Base-by-base conservation (phyloP, 2,329 filamentous ascomycete genomes). In the Phaeosphaeriaceae sp. region DNA sequence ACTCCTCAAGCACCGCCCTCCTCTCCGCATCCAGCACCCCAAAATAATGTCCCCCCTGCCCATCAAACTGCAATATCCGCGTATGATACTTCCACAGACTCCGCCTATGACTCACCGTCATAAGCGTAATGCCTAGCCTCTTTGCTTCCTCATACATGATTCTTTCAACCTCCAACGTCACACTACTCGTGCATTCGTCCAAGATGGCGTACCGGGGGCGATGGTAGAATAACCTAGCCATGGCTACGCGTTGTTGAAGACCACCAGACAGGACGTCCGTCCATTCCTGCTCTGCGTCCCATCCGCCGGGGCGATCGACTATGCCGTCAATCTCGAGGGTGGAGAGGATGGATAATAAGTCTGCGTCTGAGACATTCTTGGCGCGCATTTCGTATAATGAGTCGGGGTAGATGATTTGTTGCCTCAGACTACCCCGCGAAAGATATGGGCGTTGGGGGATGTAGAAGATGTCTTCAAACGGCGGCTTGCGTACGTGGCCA, bases 111-210 rank as follows among this genome's bases (percentile, higher is more conserved):
- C 89, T 93, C 23, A 99, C 95, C 0, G 95, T 99, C 92, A 99
- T 97, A 63, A 99, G 85, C 0, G 95, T 98, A 70, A 97, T 95
- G 3, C 92, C 93, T 19, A 97, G 81, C 19, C 87, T 85, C 84
- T 99, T 98, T 52, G 95, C 95, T 55, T 93, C 94, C 69, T 97
- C 94, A 78, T 99, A 99, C 93, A 99, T 98, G 75, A 93, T 86
- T 75, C 93, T 91, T 75, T 99, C 95, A 60, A 94, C 93, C 68
- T 98, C 94, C 26, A 97, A 85, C 17, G 96, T 97, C n/a, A 99
- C 93, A 53, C 89, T 93, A 56, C 90, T 94, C 7, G 95, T 99
- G 79, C 95, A 99, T 81, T 99, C 95, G 76, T 99, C 95, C 40
- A 99, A 83, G 67, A 99, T 99, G 11, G 95, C 95, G 77, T 97